Evolutionary conservation across 306 rosid species (phyloP).

Genomic region (Phaseolus lunatus): DNA sequence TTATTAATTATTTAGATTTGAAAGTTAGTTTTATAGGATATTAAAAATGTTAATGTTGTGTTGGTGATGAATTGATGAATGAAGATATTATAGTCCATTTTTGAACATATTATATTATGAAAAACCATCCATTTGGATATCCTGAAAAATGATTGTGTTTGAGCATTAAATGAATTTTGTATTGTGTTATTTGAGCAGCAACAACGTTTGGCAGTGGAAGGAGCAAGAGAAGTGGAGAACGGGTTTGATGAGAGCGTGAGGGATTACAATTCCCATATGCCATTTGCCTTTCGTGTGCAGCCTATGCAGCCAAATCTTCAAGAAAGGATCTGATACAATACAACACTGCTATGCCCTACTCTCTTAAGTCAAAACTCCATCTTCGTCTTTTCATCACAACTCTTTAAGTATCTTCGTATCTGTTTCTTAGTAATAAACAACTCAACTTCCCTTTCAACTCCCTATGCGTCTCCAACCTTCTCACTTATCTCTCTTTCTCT

Average conservation of each 20-base stretch:
- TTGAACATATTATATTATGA: no score
- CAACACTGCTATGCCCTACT: no score
- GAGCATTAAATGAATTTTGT: no score
- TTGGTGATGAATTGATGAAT: background rate
- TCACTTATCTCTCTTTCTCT: background rate
- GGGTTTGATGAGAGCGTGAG: conserved; percentile 58
- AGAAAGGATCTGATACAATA: conserved; percentile 55
- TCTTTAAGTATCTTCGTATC: background rate
- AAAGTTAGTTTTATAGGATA: no score
- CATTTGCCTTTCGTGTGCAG: conserved; percentile 80
- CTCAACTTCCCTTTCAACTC: background rate
- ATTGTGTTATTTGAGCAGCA: conserved; percentile 33
- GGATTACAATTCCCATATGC: conserved; percentile 61
- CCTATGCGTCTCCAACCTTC: background rate
- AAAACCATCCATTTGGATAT: no score
- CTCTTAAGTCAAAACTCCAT: background rate
- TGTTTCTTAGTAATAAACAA: background rate
- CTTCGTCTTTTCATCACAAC: background rate
- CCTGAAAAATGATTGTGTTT: no score
- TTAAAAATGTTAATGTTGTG: no score
- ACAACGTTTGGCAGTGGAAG: conserved; percentile 63
- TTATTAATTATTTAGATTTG: no score
- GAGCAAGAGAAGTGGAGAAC: conserved; percentile 59
- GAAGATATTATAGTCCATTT: no score
- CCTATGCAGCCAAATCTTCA: conserved; percentile 96